Evolutionary conservation across 805 yeast genomes (phyloP).

Genomic region (Monosporozyma aerobia): DNA sequence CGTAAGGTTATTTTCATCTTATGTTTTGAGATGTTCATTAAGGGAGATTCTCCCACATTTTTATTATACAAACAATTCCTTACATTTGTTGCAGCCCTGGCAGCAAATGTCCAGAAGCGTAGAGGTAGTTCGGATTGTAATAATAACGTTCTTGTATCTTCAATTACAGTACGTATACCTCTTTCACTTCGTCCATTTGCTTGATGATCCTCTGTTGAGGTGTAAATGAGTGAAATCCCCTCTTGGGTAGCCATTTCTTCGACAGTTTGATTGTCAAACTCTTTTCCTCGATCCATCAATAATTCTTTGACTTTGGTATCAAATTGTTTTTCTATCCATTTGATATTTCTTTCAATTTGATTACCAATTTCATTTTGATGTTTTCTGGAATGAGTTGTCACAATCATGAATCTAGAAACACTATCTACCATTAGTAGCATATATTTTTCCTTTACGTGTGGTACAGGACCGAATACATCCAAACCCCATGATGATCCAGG

Average conservation of each 20-base stretch:
- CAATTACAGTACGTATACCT: slow-evolving; percentile 1
- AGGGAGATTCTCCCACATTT: background rate
- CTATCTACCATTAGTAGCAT: slow-evolving; percentile 7
- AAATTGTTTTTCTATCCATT: slow-evolving; percentile 2
- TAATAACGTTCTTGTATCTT: slow-evolving; percentile 3
- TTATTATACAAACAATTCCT: slow-evolving; percentile 3
- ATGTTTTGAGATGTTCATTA: background rate
- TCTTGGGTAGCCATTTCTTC: background rate
- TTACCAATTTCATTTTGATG: background rate
- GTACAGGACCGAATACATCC: slow-evolving; percentile 5
- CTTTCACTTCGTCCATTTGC: slow-evolving; percentile 6
- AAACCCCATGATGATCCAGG: slow-evolving; percentile 6
- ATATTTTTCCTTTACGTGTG: background rate
- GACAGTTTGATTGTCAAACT: slow-evolving; percentile 2
- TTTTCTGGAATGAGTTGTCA: slow-evolving; percentile 1
- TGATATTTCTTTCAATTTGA: slow-evolving; percentile 3
- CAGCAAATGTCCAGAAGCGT: slow-evolving; percentile 5
- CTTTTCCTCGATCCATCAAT: slow-evolving; percentile 4
- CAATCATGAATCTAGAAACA: slow-evolving; percentile 4
- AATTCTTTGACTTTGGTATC: background rate
- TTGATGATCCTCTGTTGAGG: slow-evolving; percentile 5
- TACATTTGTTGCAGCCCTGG: slow-evolving; percentile 1
- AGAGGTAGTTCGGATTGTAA: background rate
- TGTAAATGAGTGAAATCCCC: slow-evolving; percentile 1
- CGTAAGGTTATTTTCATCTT: background rate